Evolutionary conservation across 1,139 yeast genomes (phyloP).

Genomic region (Yamadazyma sp.): DNA sequence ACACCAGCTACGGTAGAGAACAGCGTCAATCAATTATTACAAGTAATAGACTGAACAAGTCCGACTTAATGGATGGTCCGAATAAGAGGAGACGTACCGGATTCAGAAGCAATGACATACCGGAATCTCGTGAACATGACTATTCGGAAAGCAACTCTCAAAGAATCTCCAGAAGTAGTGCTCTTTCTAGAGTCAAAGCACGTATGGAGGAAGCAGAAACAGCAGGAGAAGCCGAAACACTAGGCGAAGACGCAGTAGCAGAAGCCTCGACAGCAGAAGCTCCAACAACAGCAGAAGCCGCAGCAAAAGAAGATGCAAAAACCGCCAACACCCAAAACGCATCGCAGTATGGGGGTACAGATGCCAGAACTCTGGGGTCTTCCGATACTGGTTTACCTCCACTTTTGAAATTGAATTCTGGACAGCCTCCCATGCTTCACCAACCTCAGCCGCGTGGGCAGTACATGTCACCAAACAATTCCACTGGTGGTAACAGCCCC

Average conservation of each 20-base stretch:
- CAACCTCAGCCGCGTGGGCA: neutral
- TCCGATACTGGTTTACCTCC: neutral
- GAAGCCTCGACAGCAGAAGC: conserved; percentile 2
- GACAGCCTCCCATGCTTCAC: neutral
- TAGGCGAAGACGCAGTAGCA: too few relatives aligned
- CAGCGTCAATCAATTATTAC: conserved; percentile 1
- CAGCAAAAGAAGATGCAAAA: too few relatives aligned
- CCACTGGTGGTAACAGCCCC: neutral
- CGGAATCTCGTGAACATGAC: conserved; percentile 4
- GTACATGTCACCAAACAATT: neutral
- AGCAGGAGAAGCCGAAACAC: neutral
- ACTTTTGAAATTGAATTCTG: neutral
- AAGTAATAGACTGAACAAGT: conserved; percentile 5
- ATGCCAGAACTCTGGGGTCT: neutral
- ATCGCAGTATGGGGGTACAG: too few relatives aligned
- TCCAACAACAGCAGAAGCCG: conserved; percentile 3
- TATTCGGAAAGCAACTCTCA: neutral
- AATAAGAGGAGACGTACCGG: conserved; percentile 8
- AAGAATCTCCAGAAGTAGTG: neutral
- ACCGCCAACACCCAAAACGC: too few relatives aligned
- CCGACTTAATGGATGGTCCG: neutral
- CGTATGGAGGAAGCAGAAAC: conserved; percentile 1
- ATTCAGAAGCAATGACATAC: neutral
- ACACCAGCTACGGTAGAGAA: conserved; percentile 3
- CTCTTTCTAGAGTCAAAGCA: neutral